These are phyloP conservation scores for Gomphus bonarii DNA, from an alignment of 1,284 basidiomycete species.

Conservation along the genomic window DNA sequence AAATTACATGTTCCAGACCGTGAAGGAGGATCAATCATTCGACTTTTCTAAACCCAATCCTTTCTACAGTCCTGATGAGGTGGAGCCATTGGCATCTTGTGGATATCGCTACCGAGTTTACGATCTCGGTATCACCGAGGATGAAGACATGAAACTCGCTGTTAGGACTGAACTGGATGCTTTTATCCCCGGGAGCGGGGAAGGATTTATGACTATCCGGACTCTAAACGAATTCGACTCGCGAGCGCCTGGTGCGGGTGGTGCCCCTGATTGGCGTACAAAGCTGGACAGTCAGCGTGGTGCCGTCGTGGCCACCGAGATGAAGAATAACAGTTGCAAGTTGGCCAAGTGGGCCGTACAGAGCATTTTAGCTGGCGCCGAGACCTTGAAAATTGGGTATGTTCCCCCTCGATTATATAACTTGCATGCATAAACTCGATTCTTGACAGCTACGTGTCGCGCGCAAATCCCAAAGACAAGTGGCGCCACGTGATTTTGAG, in stretches of 20 bases:
- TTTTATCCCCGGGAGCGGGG: slow-evolving; percentile 59
- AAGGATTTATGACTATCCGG: slow-evolving; percentile 81
- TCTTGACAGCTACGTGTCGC: slow-evolving; percentile 72
- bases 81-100: slow-evolving; percentile 89
- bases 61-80: slow-evolving; percentile 93
- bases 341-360: slow-evolving; percentile 97
- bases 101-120: slow-evolving; percentile 96
- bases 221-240: slow-evolving; percentile 97
- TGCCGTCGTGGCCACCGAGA: slow-evolving; percentile 97
- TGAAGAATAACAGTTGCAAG: slow-evolving; percentile 99
- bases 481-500: slow-evolving; percentile 94
- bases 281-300: slow-evolving; percentile 96
- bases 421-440: slow-evolving; percentile 13
- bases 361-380: slow-evolving; percentile 91
- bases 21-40: slow-evolving; percentile 61
- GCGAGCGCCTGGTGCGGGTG: slow-evolving; percentile 82
- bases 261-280: slow-evolving; percentile 93
- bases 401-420: slow-evolving; percentile 20
- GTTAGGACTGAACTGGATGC: slow-evolving; percentile 97
- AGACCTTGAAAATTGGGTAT: slow-evolving; percentile 95
- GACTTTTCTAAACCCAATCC: slow-evolving; percentile 84
- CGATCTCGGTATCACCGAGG: slow-evolving; percentile 83
- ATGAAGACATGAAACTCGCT: slow-evolving; percentile 86
- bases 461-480: slow-evolving; percentile 88
- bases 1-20: slow-evolving; percentile 96